Evolutionary conservation across 2,329 filamentous ascomycete genomes (phyloP), one percentile per base, ranked within the genome.

Genomic region (Trichophyton mentagrophytes): DNA sequence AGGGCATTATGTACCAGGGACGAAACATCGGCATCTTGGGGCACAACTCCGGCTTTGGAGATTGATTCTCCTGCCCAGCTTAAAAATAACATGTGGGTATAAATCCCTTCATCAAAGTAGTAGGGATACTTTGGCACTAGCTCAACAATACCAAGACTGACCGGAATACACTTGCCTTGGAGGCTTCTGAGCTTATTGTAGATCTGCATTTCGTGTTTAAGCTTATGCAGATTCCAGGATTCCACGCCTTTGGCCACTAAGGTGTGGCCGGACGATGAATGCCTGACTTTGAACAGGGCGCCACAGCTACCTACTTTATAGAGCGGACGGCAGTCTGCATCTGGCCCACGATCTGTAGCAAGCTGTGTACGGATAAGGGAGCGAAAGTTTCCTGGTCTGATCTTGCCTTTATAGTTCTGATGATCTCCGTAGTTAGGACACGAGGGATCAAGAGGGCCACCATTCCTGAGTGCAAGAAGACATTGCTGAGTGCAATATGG

Each of bases 41-140:
- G 38, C 38, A 13, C 3, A 4, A 42, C 38, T 42, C 15, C 15
- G 13, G 11, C 13, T 42, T 42, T 42, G 3, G 11, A n/a, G 8
- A 62, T 58, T 5, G 58, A 30, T 13, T 25, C 36, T 33, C 61
- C 61, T 8, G 40, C 61, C 58, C 58, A 62, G 22, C 51, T 60
- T 3, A 60, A 42, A 7, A 62, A n/a, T 27, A 62, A 36, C 58
- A 60, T 62, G 20, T 60, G 58, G 25, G 58, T 57, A 22, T 60
- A 60, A 25, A 11, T 51, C 22, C 58, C 53, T 33, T 25, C 61
- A 57, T 58, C 30, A 30, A 42, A 58, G 58, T 60, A 58, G 7
- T 60, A 60, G 7, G 58, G 61, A 33, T 5, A 25, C 7, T 42
- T 51, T 57, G 38, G n/a, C 5, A 57, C 11, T 6, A 62, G 53